Conservation (phyloP, 768 basidiomycete species). For the Infundibulicybe gibba region DNA sequence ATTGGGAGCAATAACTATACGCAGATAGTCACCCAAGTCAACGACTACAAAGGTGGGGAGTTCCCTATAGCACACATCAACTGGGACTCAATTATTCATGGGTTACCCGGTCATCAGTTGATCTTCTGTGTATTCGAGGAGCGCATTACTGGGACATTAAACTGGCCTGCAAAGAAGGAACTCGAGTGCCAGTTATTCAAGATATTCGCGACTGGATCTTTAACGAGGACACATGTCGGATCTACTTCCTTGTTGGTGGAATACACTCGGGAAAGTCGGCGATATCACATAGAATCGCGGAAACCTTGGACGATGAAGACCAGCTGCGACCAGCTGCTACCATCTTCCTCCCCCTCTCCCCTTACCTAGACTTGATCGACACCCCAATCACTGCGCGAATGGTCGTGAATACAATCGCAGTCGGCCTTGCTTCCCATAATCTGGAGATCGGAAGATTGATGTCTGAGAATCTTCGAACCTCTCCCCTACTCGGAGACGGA, state of each 20-base stretch:
- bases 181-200: conserved; percentile 9
- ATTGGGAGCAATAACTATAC: too few species aligned
- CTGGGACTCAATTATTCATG: too few species aligned
- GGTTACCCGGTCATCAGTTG: not conserved
- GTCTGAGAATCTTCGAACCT: not conserved
- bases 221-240: conserved; percentile 6
- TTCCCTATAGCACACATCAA: too few species aligned
- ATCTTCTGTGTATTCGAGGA: conserved; percentile 6
- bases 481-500: not conserved
- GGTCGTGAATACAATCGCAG: conserved; percentile 28
- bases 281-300: conserved; percentile 24
- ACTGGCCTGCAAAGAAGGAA: conserved; percentile 6
- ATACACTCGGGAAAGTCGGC: conserved; percentile 26
- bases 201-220: conserved; percentile 13
- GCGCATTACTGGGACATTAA: conserved; percentile 7
- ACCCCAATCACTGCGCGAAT: conserved; percentile 14
- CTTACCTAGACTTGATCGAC: too few species aligned
- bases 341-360: conserved; percentile 22
- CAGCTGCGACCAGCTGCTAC: conserved; percentile 25
- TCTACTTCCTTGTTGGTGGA: conserved; percentile 22
- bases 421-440: conserved; percentile 26
- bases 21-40: too few species aligned
- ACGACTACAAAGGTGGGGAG: too few species aligned
- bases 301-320: conserved; percentile 12
- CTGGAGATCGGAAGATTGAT: conserved; percentile 5